Conservation (phyloP, 2,329 filamentous ascomycete species). For the Coniochaeta prunicola region DNA sequence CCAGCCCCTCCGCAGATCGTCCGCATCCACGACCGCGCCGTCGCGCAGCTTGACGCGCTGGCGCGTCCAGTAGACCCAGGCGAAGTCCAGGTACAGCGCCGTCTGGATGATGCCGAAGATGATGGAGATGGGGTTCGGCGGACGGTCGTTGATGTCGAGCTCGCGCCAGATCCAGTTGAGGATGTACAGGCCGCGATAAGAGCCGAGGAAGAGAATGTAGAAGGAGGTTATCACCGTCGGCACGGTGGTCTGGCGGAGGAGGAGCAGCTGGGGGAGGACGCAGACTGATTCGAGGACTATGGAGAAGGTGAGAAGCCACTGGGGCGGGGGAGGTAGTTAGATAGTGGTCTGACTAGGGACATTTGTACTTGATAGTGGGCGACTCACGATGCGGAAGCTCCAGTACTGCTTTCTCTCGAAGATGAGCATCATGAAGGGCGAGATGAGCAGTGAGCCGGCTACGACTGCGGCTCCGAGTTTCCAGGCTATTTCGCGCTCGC, state of each 20-base stretch:
- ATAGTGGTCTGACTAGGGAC: constrained; percentile 6
- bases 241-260: constrained; percentile 89
- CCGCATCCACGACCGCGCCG: constrained; percentile 82
- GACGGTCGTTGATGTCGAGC: constrained; percentile 48
- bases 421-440: constrained; percentile 67
- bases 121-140: constrained; percentile 65
- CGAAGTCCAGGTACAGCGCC: constrained; percentile 85
- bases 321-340: neutral
- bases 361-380: neutral
- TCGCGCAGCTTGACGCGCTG: constrained; percentile 89
- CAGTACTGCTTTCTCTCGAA: constrained; percentile 44
- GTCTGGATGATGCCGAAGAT: constrained; percentile 88
- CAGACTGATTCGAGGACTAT: constrained; percentile 88
- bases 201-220: constrained; percentile 81
- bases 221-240: constrained; percentile 96
- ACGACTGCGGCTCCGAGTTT: constrained; percentile 71
- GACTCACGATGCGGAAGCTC: constrained; percentile 43
- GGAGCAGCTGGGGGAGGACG: constrained; percentile 82
- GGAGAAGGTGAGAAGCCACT: constrained; percentile 55
- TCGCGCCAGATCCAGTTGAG: constrained; percentile 80
- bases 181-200: constrained; percentile 83
- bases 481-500: constrained; percentile 90
- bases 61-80: constrained; percentile 91
- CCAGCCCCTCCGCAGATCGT: constrained; percentile 82
- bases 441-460: constrained; percentile 55